Percentiles rank a stretch among this genome's conserved stretches.
These are phyloP conservation scores for Termitomyces sp. DNA, from an alignment of 768 basidiomycete genomes.

Conservation along the genomic window DNA sequence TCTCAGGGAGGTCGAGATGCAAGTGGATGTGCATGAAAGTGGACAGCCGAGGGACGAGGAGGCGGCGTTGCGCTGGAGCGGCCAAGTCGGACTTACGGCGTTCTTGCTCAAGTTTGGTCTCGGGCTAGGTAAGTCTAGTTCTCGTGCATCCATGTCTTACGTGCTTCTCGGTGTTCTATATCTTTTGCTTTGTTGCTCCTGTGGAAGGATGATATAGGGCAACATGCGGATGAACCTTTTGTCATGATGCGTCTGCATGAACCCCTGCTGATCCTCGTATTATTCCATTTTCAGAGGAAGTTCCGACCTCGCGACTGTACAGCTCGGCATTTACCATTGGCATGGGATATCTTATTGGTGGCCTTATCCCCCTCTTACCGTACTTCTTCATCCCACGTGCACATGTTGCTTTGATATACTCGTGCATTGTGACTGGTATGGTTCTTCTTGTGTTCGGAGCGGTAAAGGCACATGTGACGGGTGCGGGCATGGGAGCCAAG, in stretches of 20 bases:
- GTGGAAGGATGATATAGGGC: background rate
- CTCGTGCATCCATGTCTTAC: background rate
- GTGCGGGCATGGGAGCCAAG: constrained; percentile 56
- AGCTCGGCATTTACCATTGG: constrained; percentile 94
- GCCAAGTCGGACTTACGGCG: constrained; percentile 81
- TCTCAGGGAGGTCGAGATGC: constrained; percentile 53
- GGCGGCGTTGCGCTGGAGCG: constrained; percentile 58
- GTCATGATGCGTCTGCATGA: background rate
- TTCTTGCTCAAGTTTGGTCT: constrained; percentile 97
- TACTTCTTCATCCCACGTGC: constrained; percentile 86
- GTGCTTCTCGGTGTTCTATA: background rate
- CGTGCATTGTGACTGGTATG: constrained; percentile 75
- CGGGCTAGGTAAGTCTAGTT: constrained; percentile 60
- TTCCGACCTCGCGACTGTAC: constrained; percentile 79
- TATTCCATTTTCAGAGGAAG: constrained; percentile 58
- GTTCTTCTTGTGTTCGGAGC: constrained; percentile 88
- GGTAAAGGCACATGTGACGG: constrained; percentile 84
- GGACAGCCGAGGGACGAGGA: constrained; percentile 45
- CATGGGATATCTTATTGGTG: constrained; percentile 88
- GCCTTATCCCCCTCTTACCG: constrained; percentile 86
- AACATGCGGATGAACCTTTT: background rate
- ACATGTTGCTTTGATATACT: constrained; percentile 62
- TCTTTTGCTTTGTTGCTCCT: background rate
- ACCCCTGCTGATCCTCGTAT: background rate
- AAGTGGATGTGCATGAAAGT: constrained; percentile 11